Base-by-base conservation (phyloP, 805 yeast species). In the Kazachstania africana region DNA sequence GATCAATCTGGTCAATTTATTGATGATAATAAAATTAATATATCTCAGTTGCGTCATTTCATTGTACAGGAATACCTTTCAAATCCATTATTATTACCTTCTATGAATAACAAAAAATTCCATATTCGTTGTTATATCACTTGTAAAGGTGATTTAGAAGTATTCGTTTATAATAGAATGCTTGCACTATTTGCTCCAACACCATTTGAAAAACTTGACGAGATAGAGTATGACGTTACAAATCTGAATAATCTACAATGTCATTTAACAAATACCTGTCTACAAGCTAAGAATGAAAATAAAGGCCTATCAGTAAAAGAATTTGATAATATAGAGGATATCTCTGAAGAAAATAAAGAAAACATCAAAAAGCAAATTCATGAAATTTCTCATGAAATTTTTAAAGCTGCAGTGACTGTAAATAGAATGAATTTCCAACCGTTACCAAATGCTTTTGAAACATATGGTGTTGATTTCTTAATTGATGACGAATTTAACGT, bases 251-350 rank as follows among this genome's bases (percentile, higher is more conserved):
- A 65, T 21, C 66, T 83, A 55, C 63, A 63, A 1, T 84, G 91
- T 2, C 98, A 91, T 52, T 65, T 91, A 41, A 91, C 98, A 12
- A 91, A 91, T 50, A 91, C 98, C 0, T 91, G 98, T 59, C 57
- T 85, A 22, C 97, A 88, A 55, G 71, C 69, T 12, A 67, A 63
- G 5, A 61, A 55, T 21, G 49, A 55, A 5, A 60, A 67, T 9
- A 37, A 43, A 16, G 50, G 49, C 28, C 45, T 55, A 16, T 50
- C 60, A 3, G 95, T 87, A 19, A 72, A 68, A 21, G 78, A 76
- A 39, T 77, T 87, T 42, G 70, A 73, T 60, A 50, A 65, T 3
- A 57, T 83, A 26, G 37, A 52, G 28, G 78, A 68, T 12, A 34
- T 75, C 2, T 23, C 55, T 1, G 43, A 47, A 2, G 55, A 50